These are phyloP conservation scores for Tieghemiomyces parasiticus DNA, from an alignment of 192 early-diverging fungal species.

Conservation along the genomic window DNA sequence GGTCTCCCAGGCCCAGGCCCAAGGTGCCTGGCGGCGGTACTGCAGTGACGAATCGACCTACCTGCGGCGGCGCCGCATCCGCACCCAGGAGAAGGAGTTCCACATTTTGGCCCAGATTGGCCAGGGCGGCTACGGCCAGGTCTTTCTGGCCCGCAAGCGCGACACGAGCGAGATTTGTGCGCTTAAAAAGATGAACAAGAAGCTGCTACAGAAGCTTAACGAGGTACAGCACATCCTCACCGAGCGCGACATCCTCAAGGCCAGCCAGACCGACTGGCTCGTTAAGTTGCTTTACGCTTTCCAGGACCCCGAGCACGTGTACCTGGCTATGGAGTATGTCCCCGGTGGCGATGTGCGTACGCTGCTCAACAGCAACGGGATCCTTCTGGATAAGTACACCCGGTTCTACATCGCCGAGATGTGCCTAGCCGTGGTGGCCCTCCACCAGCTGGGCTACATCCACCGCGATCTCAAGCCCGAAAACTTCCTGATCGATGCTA, in stretches of 20 bases:
- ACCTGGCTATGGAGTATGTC: slow-evolving; percentile 56
- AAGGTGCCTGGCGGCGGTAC: slow-evolving; percentile 39
- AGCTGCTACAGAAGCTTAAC: slow-evolving; percentile 39
- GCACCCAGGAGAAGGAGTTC: slow-evolving; percentile 50
- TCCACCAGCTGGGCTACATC: slow-evolving; percentile 80
- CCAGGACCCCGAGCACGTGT: slow-evolving; percentile 55
- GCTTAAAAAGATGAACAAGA: slow-evolving; percentile 65
- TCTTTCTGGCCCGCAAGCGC: slow-evolving; percentile 53
- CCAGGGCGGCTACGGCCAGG: slow-evolving; percentile 68
- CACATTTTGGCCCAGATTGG: slow-evolving; percentile 55
- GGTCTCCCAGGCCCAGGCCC: slow-evolving; percentile 29
- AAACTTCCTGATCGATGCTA: slow-evolving; percentile 58
- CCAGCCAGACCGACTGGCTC: slow-evolving; percentile 59
- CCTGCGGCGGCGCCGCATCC: slow-evolving; percentile 50
- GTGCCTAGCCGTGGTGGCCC: slow-evolving; percentile 56
- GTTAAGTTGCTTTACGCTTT: slow-evolving; percentile 86
- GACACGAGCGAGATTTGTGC: slow-evolving; percentile 56
- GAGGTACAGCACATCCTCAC: slow-evolving; percentile 60
- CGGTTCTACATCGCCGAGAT: slow-evolving; percentile 85
- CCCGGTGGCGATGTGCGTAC: slow-evolving; percentile 65
- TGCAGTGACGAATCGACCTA: slow-evolving; percentile 37
- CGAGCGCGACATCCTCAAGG: slow-evolving; percentile 60
- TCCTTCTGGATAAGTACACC: slow-evolving; percentile 59
- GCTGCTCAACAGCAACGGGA: slow-evolving; percentile 52
- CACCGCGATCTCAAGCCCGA: slow-evolving; percentile 89